A percentile compares a stretch with the other conserved stretches of the same genome.
Evolutionary conservation across 1,284 basidiomycete genomes (phyloP).

Genomic region (Trametes polyzona): DNA sequence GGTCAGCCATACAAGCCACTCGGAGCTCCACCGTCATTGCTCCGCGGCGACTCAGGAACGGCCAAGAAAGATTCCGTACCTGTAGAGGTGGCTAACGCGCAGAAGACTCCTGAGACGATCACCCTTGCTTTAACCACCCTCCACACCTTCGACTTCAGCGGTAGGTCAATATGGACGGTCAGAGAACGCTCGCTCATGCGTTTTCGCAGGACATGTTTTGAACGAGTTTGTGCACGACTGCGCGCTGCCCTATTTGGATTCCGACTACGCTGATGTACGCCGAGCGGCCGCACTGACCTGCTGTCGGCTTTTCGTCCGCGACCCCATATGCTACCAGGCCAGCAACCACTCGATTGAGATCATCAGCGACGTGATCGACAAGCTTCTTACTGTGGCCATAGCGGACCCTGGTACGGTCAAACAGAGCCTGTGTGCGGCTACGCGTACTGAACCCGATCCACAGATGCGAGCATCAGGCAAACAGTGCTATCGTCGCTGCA

Average conservation of each 20-base stretch:
- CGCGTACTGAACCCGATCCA: background rate
- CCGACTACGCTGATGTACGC: slow-evolving; percentile 89
- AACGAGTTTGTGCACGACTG: slow-evolving; percentile 96
- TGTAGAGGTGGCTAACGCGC: slow-evolving; percentile 44
- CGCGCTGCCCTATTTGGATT: slow-evolving; percentile 93
- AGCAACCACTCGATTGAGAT: slow-evolving; percentile 97
- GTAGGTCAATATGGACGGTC: slow-evolving; percentile 43
- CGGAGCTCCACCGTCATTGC: slow-evolving; percentile 71
- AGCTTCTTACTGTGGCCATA: slow-evolving; percentile 95
- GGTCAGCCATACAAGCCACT: slow-evolving; percentile 87
- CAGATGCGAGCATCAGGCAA: slow-evolving; percentile 85
- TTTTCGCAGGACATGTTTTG: slow-evolving; percentile 76
- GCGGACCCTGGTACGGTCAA: slow-evolving; percentile 84
- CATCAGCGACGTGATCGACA: slow-evolving; percentile 97
- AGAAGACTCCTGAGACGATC: slow-evolving; percentile 77
- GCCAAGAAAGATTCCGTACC: slow-evolving; percentile 56
- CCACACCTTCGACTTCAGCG: slow-evolving; percentile 94
- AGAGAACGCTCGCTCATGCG: background rate
- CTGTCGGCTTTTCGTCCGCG: slow-evolving; percentile 89
- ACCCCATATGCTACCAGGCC: slow-evolving; percentile 96
- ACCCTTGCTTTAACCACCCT: slow-evolving; percentile 89
- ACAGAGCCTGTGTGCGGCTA: background rate
- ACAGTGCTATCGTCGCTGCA: slow-evolving; percentile 90
- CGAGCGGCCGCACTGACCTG: slow-evolving; percentile 93
- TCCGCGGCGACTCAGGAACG: slow-evolving; percentile 53